Base-by-base conservation (phyloP, 352 stramenopile species). In the Globisporangium camurandrum region DNA sequence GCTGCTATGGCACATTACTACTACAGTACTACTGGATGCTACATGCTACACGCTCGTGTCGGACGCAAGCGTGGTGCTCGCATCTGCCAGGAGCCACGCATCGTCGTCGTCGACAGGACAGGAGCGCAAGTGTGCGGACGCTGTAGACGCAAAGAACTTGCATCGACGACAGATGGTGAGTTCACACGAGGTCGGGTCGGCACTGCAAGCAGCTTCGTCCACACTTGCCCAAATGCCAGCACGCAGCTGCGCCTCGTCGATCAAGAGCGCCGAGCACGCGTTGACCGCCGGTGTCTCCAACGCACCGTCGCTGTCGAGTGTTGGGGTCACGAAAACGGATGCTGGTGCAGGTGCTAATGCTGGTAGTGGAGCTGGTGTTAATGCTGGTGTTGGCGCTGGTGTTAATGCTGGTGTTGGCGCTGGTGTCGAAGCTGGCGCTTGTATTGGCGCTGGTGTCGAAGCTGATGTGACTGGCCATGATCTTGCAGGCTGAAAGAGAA, bases 221-320 rank as follows among this genome's bases (percentile, higher is more conserved):
- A 57, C 43, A 30, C 46, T 46, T 12, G 51, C 43, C 51, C 51
- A 57, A 16, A 57, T 31, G 8, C 51, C 51, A 27, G 43, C 36
- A 7, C 19, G n/a, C 6, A 39, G 11, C 42, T 43, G 36, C 7
- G 4, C 36, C 17, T 11, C n/a, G 16, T 46, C 36, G 34, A 57
- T 38, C 26, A 57, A 44, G 16, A 28, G n/a, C 9, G 43, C 44
- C 8, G 42, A 57, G 43, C 51, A 57, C 10, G 36, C 46, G 26
- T 57, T 57, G 20, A 22, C 51, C 9, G 31, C 28, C 11, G 51
- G 51, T 6, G 51, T 57, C 24, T 57, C 51, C 5, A 33, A 19
- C 7, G 27, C 30, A 34, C 30, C 24, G 22, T 40, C 34, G 3
- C 33, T 19, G 43, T 36, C 24, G 14, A 20, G 31, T 5, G 14